Base-by-base conservation (phyloP, 2,329 filamentous ascomycete species). In the Diaporthe sp. region DNA sequence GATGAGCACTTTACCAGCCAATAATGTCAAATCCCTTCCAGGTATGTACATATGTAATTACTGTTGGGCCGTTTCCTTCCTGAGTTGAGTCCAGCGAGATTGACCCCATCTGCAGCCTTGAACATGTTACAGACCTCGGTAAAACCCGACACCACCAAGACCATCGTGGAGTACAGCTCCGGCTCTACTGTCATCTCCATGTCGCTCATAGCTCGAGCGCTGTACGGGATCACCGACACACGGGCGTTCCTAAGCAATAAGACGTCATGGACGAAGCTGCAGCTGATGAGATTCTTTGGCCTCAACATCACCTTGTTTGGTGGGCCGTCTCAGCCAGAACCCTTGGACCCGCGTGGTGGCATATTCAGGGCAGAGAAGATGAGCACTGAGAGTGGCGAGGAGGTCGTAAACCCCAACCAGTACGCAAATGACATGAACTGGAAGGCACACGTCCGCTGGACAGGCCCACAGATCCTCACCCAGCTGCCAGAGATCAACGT, bases 361-460 rank as follows among this genome's bases (percentile, higher is more conserved):
- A 67, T 67, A 34, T 49, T 49, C 44, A n/a, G 44, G 12, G 61
- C 61, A 2, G 28, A 49, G 28, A 34, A 51, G 3, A 34, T 67
- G 44, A 34, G 28, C 22, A 28, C 17, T 4, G 44, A 67, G 8
- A 67, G 61, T 15, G 44, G 61, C 12, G 44, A 51, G 19, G 42
- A 51, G 19, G 19, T 17, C 10, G 28, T 67, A 2, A 67, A 67
- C 6, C 44, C 61, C 10, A 67, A 67, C 61, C 61, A 67, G 28
- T 67, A 67, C 44, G 28, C 61, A 34, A 67, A 67, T 4, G 44
- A 67, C 12, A 37, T 34, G 42, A 67, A 67, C 61, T 67, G 61
- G 61, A 49, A 49, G 6, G 17, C 44, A 6, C 61, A 51, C 19
- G 19, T 51, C 7, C 61, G 61, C 15, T 67, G 44, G 61, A 67